Evolutionary conservation across 305 asterid genomes (phyloP).

Genomic region (Euphrasia arctica): DNA sequence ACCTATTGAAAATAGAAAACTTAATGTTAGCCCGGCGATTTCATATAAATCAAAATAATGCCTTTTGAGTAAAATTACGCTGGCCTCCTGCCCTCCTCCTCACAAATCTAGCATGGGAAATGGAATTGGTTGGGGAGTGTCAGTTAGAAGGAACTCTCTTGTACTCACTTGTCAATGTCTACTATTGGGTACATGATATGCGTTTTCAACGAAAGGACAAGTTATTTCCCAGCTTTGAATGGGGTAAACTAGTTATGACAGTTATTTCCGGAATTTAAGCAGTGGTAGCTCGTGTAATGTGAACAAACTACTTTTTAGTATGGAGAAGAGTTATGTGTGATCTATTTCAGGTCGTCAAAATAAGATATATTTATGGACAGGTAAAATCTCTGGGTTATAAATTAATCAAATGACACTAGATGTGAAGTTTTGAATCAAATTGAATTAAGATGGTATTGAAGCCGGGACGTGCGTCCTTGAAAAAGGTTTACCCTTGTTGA

Average conservation of each 20-base stretch:
- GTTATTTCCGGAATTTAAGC: not conserved
- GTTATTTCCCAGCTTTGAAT: slow-evolving; percentile 5
- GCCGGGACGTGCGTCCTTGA: not conserved
- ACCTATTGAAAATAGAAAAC: no score
- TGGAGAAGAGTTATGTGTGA: not conserved
- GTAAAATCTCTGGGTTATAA: not conserved
- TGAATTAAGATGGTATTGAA: not conserved
- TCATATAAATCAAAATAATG: no score
- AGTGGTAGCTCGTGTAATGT: not conserved
- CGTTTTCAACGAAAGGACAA: slow-evolving; percentile 5
- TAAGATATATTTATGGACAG: slow-evolving; percentile 16
- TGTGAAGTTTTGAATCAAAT: not conserved
- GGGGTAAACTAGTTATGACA: not conserved
- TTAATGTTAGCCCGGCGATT: no score
- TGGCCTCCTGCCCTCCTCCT: no score
- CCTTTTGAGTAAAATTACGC: no score
- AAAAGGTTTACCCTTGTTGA: not conserved
- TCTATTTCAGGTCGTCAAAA: not conserved
- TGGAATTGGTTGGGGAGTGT: not conserved
- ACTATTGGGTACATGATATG: slow-evolving; percentile 7
- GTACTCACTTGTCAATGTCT: slow-evolving; percentile 2
- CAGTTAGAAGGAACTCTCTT: not conserved
- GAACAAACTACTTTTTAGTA: not conserved
- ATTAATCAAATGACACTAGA: not conserved
- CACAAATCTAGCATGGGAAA: not conserved